Evolutionary conservation across 106 monocot genomes (phyloP).

Genomic region (Apostasia ramifera): DNA sequence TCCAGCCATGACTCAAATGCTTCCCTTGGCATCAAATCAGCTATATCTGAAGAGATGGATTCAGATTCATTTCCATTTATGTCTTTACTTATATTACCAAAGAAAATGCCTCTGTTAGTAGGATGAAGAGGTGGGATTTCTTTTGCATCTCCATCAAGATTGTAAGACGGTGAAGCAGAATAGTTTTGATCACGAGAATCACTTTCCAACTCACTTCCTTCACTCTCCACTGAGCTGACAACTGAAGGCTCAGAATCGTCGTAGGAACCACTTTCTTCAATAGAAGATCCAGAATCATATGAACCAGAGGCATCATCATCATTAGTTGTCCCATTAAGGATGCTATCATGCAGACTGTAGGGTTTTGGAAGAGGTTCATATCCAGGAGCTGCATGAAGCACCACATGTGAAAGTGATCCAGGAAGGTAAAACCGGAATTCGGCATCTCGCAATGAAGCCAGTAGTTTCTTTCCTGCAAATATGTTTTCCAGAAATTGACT

Average conservation of each 20-base stretch:
- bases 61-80: slow-evolving; percentile 8
- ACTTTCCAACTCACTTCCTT: slow-evolving; percentile 13
- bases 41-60: slow-evolving; percentile 52
- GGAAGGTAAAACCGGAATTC: slow-evolving; percentile 70
- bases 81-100: slow-evolving; percentile 21
- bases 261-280: slow-evolving; percentile 44
- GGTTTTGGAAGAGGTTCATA: slow-evolving; percentile 86
- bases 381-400: slow-evolving; percentile 93
- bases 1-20: slow-evolving; percentile 85
- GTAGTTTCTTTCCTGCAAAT: slow-evolving; percentile 27
- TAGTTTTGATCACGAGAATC: slow-evolving; percentile 18
- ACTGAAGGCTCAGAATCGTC: slow-evolving; percentile 46
- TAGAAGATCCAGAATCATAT: slow-evolving; percentile 44
- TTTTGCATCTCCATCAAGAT: slow-evolving; percentile 15
- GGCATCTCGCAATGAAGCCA: slow-evolving; percentile 5
- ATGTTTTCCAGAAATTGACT: slow-evolving; percentile 31
- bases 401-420: slow-evolving; percentile 85
- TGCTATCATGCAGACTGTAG: slow-evolving; percentile 38
- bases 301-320: slow-evolving; percentile 8
- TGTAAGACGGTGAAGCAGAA: neutral
- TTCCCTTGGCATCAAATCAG: slow-evolving; percentile 64
- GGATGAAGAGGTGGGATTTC: slow-evolving; percentile 26
- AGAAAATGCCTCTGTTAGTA: slow-evolving; percentile 26
- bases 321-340: slow-evolving; percentile 12
- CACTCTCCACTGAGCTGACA: slow-evolving; percentile 31